Evolutionary conservation across 208 protist genomes (phyloP), one percentile per base, ranked within the genome.

Genomic region (Spongospora subterranea): DNA sequence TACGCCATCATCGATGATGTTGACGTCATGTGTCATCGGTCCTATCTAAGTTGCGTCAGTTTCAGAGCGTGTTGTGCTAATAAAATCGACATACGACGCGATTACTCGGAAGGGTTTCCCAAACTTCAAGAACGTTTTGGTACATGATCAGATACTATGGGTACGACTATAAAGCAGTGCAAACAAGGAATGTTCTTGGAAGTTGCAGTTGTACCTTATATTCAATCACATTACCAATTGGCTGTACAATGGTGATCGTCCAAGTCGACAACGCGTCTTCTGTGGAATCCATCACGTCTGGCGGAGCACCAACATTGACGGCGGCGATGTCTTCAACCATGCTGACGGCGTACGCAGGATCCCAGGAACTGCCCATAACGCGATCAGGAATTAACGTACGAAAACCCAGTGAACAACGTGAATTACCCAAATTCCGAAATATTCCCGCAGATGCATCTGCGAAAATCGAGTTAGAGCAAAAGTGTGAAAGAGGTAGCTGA

Each of bases 1-100:
- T 13, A 82, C n/a, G 35, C 71, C 71, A 82, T 82, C 71, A 82
- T 82, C 71, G 71, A 82, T 82, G 35, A 82, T 35, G n/a, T 82
- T 6, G 35, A 82, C n/a, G 6, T 6, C 6, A 35, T 82, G 71
- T 20, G 40, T 39, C 17, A n/a, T 45, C 40, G 71, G 35, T n/a
- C 35, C 71, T 40, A n/a, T n/a, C n/a, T n/a, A n/a, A n/a, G n/a
- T n/a, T n/a, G n/a, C n/a, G n/a, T n/a, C n/a, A n/a, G n/a, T 24
- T 24, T 24, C 50, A 60, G 50, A 60, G 6, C 71, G 11, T 39
- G 71, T 45, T n/a, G 35, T 20, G 17, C 6, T 45, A 82, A n/a
- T n/a, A n/a, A 20, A 39, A n/a, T 6, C 40, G n/a, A 82, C 71
- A 40, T 82, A 82, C 71, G 40, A 82, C n/a, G 6, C 71, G 71